Conservation (phyloP, 306 rosid genomes). For the apple (Malus domestica) region ASM211411v1 NC_041790.1:27728001-27728500, state of each 20-base stretch:
- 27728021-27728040: too few relatives aligned
- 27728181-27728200: not conserved
- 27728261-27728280: conserved; percentile 2
- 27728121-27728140: not conserved
- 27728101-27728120: not conserved
- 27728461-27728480: conserved; percentile 23
- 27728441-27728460: conserved; percentile 17
- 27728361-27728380: conserved; percentile 25
- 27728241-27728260: conserved; percentile 5
- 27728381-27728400: conserved; percentile 25
- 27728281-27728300: not conserved
- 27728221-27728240: not conserved
- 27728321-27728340: conserved; percentile 6
- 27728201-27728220: not conserved
- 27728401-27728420: conserved; percentile 16
- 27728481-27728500: conserved; percentile 49
- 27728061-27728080: too few relatives aligned
- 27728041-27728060: too few relatives aligned
- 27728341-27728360: conserved; percentile 9
- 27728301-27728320: conserved; percentile 2
- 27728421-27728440: conserved; percentile 21
- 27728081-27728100: not conserved
- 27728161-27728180: not conserved
- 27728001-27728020: accelerated
- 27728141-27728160: too few relatives aligned